Evolutionary conservation across 306 rosid genomes (phyloP).

Genomic region (Vicia villosa): DNA sequence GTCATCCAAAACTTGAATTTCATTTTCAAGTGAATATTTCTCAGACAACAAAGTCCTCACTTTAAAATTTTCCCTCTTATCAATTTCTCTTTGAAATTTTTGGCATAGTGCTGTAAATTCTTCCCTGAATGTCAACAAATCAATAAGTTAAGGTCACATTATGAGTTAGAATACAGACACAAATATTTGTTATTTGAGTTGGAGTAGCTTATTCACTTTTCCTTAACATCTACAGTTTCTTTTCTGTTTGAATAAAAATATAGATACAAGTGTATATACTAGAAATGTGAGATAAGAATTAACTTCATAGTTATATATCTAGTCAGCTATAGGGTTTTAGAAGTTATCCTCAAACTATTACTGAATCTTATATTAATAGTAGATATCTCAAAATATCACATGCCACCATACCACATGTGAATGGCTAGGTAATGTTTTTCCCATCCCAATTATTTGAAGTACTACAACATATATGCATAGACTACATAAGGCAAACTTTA

Average conservation of each 20-base stretch:
- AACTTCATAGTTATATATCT: constrained; percentile 19
- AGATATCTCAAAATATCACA: constrained; percentile 23
- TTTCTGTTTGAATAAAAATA: background rate
- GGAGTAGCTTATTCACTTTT: background rate
- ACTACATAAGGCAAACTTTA: background rate
- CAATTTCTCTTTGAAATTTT: constrained; percentile 65
- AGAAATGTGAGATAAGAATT: constrained; percentile 14
- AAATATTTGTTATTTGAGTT: background rate
- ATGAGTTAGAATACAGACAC: background rate
- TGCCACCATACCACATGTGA: background rate
- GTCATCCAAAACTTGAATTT: constrained; percentile 55
- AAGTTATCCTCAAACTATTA: constrained; percentile 17
- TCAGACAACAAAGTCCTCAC: constrained; percentile 48
- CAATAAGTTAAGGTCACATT: constrained; percentile 26
- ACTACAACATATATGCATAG: constrained; percentile 8
- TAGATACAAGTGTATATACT: too few relatives aligned
- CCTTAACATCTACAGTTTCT: background rate
- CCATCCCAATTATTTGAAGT: constrained; percentile 1
- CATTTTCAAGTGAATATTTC: constrained; percentile 61
- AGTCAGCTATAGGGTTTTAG: constrained; percentile 18
- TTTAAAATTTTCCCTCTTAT: constrained; percentile 43
- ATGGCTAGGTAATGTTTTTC: background rate
- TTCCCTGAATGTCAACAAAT: constrained; percentile 48
- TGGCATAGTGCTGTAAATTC: constrained; percentile 52
- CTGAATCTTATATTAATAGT: constrained; percentile 2